Evolutionary conservation across 2,329 filamentous ascomycete genomes (phyloP).

Genomic region (Colletotrichum lentis): DNA sequence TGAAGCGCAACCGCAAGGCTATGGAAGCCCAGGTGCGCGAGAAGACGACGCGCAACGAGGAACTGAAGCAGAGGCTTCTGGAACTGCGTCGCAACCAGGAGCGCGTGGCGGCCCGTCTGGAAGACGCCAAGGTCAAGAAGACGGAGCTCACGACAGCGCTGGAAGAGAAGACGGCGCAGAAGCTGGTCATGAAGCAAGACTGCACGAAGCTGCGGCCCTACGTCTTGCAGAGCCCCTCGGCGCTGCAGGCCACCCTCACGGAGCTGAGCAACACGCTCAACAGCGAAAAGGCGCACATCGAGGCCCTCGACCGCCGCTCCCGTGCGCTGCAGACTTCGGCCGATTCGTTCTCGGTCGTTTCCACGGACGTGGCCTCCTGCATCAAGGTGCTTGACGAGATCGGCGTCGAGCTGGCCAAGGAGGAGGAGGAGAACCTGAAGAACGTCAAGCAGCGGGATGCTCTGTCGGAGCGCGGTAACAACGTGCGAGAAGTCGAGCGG

Average conservation of each 20-base stretch:
- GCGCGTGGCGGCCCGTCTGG: slow-evolving; percentile 80
- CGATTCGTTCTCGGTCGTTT: slow-evolving; percentile 86
- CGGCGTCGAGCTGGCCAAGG: slow-evolving; percentile 81
- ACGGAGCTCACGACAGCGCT: slow-evolving; percentile 74
- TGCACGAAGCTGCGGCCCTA: slow-evolving; percentile 91
- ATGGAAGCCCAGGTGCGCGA: slow-evolving; percentile 85
- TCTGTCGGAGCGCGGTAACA: slow-evolving; percentile 86
- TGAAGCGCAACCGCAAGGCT: slow-evolving; percentile 79
- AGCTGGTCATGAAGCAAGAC: slow-evolving; percentile 79
- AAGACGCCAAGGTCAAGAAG: slow-evolving; percentile 84
- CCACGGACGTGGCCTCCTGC: slow-evolving; percentile 84
- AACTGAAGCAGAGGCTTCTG: slow-evolving; percentile 81
- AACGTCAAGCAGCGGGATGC: slow-evolving; percentile 86
- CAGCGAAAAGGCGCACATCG: slow-evolving; percentile 83
- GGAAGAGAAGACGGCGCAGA: slow-evolving; percentile 75
- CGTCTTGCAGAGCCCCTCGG: slow-evolving; percentile 85
- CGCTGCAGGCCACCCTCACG: slow-evolving; percentile 80
- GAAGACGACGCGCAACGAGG: slow-evolving; percentile 85
- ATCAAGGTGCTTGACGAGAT: slow-evolving; percentile 92
- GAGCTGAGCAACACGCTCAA: slow-evolving; percentile 82
- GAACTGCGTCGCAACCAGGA: slow-evolving; percentile 85
- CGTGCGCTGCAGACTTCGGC: slow-evolving; percentile 89
- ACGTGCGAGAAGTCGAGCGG: slow-evolving; percentile 89
- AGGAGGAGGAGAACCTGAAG: slow-evolving; percentile 86
- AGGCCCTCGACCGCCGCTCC: slow-evolving; percentile 85